Evolutionary conservation across 2,329 filamentous ascomycete species (phyloP), one percentile per base, ranked within the genome.

Genomic region (Penicillium sp.): DNA sequence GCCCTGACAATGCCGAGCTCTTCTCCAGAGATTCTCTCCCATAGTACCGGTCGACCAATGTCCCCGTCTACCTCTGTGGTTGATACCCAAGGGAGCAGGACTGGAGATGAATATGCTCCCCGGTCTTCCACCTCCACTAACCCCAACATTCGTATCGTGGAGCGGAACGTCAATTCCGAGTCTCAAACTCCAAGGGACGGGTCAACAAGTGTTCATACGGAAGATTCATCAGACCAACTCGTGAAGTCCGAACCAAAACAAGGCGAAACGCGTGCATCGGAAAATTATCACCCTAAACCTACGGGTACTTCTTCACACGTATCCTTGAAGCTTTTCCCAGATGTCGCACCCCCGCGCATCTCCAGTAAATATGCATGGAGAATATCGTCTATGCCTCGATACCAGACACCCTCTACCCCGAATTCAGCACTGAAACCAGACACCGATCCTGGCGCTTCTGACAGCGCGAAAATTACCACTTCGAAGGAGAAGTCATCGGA

Each of bases 291-390:
- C 32, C 21, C 39, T 9, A 37, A 30, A 30, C 41, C 48, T 11
- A 41, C 51, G 19, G 21, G 28, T 18, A 45, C 33, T 11, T 41
- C 54, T 4, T 37, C 47, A 13, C 47, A 49, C 4, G 54, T 45
- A 4, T 40, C 54, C 2, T 38, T 64, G 33, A 64, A 63, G 29
- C 51, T 64, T 14, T 63, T 65, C 39, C 64, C 64, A 13, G 58
- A 63, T 33, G 51, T 57, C 14, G 45, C 58, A 30, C 55, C 63
- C 26, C 56, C 60, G 15, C 61, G 60, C 7, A 45, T 54, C 7
- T 60, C 62, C 5, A 65, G 55, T 41, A 59, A 49, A 32, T 53
- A 41, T 15, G 50, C 55, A 13, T 51, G 48, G 43, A 50, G 59
- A 23, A 43, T 58, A 16, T 57, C 56, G 6, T 20, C 38, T 3